These are phyloP conservation scores for Paecilomyces fulvus DNA, from an alignment of 2,329 filamentous ascomycete genomes.

Conservation along the genomic window DNA sequence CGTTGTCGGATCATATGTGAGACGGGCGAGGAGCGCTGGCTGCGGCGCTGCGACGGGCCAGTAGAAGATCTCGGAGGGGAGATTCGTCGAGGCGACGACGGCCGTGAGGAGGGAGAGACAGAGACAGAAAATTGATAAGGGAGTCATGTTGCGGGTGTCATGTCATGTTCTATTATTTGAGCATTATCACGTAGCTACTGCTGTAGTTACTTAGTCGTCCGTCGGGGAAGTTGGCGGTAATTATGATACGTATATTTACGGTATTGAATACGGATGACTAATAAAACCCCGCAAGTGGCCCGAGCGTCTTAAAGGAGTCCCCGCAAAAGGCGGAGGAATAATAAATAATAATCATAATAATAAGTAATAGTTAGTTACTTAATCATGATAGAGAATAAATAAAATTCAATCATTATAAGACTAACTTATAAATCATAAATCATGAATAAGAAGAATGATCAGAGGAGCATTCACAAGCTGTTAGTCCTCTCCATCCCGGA, in stretches of 20 bases:
- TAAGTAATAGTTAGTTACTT: too few species aligned
- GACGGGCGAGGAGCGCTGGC: slow-evolving; percentile 29
- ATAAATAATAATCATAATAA: too few species aligned
- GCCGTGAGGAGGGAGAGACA: slow-evolving; percentile 10
- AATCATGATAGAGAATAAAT: too few species aligned
- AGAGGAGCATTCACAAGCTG: too few species aligned
- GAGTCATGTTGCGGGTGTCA: background rate
- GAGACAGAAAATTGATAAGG: slow-evolving; percentile 3
- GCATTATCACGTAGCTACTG: too few species aligned
- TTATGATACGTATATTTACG: background rate
- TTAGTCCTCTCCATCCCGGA: too few species aligned
- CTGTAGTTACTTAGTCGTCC: too few species aligned
- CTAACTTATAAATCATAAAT: too few species aligned
- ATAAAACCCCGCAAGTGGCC: too few species aligned
- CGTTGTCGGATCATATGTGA: slow-evolving; percentile 33
- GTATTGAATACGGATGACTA: too few species aligned
- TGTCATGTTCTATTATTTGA: background rate
- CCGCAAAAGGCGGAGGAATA: background rate
- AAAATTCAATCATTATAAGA: too few species aligned
- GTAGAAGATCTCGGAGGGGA: slow-evolving; percentile 28
- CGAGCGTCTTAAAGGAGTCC: background rate
- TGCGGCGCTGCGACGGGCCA: slow-evolving; percentile 26
- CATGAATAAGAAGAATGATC: too few species aligned
- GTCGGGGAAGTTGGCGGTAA: background rate
- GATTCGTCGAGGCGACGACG: slow-evolving; percentile 7